These are phyloP conservation scores for Aspergillus fructus DNA, from an alignment of 2,329 filamentous ascomycete species.

Conservation along the genomic window DNA sequence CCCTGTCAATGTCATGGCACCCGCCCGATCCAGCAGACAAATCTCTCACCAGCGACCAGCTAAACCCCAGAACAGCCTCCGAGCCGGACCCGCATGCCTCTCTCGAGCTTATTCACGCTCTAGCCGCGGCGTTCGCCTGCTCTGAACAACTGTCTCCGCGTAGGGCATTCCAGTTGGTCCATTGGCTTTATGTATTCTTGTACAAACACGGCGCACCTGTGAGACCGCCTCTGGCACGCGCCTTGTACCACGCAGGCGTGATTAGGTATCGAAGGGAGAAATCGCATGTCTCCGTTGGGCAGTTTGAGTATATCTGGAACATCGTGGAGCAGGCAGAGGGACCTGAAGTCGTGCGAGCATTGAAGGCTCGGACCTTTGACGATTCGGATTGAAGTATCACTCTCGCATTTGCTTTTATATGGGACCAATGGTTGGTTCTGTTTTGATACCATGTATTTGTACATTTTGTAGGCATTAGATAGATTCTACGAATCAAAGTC, in stretches of 20 bases:
- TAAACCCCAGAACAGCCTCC: conserved; percentile 17
- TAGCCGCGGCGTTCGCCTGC: conserved; percentile 46
- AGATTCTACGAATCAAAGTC: not conserved
- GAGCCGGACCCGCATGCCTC: conserved; percentile 36
- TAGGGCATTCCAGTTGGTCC: conserved; percentile 47
- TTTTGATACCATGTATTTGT: not conserved
- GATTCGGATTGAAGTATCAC: not conserved
- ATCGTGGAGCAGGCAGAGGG: conserved; percentile 47
- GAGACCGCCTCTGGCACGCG: conserved; percentile 44
- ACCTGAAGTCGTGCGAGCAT: conserved; percentile 35
- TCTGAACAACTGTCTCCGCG: conserved; percentile 37
- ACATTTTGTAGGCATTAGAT: not conserved
- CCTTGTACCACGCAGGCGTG: conserved; percentile 52
- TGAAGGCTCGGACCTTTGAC: conserved; percentile 20
- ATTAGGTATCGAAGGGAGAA: conserved; percentile 43
- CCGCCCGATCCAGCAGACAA: conserved; percentile 24
- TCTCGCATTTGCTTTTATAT: not conserved
- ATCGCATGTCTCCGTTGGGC: conserved; percentile 30
- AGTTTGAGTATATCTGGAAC: conserved; percentile 46
- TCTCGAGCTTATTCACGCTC: conserved; percentile 44
- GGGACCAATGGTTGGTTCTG: not conserved
- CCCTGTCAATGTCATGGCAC: conserved; percentile 33
- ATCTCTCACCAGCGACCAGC: conserved; percentile 27
- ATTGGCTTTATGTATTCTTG: conserved; percentile 49
- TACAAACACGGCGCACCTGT: conserved; percentile 43